phyloP scores from a whole-genome alignment of 345 rosid genomes.

The Citrus inodora region DNA sequence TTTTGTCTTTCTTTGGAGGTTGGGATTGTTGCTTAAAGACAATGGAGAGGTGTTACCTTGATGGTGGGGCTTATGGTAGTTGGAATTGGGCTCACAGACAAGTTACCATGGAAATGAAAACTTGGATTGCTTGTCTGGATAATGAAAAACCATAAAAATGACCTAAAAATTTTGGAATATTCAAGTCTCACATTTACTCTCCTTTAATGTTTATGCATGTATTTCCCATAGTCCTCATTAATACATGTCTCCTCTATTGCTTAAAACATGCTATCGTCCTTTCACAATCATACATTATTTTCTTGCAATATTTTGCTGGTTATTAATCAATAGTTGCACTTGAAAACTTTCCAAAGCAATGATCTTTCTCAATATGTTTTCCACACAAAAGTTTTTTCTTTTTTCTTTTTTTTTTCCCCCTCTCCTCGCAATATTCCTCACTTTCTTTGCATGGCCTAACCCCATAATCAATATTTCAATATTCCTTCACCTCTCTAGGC shows the following conservation, averaged over 20 bases:
- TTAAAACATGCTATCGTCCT: conserved; percentile 1
- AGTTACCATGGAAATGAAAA: not conserved
- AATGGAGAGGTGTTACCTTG: not conserved
- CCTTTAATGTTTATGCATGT: not conserved
- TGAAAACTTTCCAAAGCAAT: conserved; percentile 8
- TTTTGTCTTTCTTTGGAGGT: not conserved
- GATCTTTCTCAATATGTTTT: not conserved
- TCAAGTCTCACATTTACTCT: no score
- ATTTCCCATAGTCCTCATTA: not conserved
- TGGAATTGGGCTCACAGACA: not conserved
- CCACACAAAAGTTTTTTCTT: not conserved
- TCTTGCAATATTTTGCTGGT: not conserved
- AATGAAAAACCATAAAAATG: not conserved
- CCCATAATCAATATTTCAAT: not conserved
- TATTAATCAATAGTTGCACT: not conserved
- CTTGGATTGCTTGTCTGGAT: no score
- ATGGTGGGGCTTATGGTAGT: not conserved
- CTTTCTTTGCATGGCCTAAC: not conserved
- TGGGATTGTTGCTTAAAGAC: not conserved
- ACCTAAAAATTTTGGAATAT: not conserved
- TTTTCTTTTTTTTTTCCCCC: no score
- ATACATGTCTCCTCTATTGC: not conserved
- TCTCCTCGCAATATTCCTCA: not conserved
- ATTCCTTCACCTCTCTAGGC: not conserved
- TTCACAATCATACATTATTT: not conserved